phyloP scores from a whole-genome alignment of 306 rosid species.

The Sechiopsis laciniata region DNA sequence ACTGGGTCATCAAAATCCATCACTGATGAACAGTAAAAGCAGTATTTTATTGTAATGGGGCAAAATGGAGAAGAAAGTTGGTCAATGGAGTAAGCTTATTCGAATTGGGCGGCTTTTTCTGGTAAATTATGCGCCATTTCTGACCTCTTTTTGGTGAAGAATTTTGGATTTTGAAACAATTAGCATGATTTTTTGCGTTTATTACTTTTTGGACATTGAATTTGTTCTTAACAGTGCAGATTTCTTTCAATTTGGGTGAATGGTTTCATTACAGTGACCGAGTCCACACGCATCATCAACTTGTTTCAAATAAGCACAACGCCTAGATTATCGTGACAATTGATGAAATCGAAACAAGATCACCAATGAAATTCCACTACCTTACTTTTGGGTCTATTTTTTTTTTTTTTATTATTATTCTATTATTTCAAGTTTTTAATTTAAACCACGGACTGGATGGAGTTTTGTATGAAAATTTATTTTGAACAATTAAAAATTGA shows the following conservation, averaged over 20 bases:
- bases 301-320: conserved; percentile 5
- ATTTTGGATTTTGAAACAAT: neutral
- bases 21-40: neutral
- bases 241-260: neutral
- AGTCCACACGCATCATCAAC: conserved; percentile 1
- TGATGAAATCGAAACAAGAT: neutral
- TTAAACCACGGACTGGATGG: too few species aligned
- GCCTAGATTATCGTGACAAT: conserved; percentile 12
- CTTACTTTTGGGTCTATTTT: neutral
- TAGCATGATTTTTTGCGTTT: neutral
- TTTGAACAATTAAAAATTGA: too few species aligned
- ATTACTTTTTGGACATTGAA: too few species aligned
- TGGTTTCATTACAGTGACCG: neutral
- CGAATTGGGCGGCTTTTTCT: neutral
- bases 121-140: neutral
- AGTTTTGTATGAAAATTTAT: too few species aligned
- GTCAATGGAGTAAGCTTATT: neutral
- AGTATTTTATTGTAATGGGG: neutral
- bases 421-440: too few species aligned
- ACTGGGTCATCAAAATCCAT: neutral
- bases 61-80: neutral
- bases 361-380: neutral
- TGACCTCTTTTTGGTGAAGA: neutral
- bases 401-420: too few species aligned
- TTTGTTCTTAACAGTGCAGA: neutral